Evolutionary conservation across 2,329 filamentous ascomycete genomes (phyloP).

Genomic region (Simplicillium aogashimaense): DNA sequence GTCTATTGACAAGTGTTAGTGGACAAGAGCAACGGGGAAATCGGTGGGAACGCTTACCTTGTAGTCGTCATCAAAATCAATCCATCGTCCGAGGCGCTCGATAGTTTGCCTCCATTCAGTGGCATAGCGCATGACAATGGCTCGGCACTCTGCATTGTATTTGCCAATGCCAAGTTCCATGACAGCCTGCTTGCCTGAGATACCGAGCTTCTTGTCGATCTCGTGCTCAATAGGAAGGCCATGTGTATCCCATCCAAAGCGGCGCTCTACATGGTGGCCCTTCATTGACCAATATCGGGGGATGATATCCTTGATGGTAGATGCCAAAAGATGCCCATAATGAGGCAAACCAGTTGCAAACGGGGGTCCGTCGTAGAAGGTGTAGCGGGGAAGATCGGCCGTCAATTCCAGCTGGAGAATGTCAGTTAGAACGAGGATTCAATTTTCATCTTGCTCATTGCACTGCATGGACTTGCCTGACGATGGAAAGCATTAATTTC

Average conservation of each 20-base stretch:
- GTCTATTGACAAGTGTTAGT: constrained; percentile 39
- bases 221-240: constrained; percentile 93
- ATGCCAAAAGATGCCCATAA: constrained; percentile 69
- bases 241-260: constrained; percentile 93
- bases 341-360: constrained; percentile 64
- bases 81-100: constrained; percentile 85
- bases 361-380: constrained; percentile 86
- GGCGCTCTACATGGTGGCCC: constrained; percentile 80
- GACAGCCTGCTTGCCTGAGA: constrained; percentile 80
- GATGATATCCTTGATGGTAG: constrained; percentile 95
- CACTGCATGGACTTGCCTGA: constrained; percentile 43
- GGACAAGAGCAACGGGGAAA: too few species aligned
- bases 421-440: constrained; percentile 1
- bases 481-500: constrained; percentile 86
- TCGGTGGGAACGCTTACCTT: constrained; percentile 44
- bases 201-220: constrained; percentile 91
- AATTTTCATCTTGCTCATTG: neutral
- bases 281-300: constrained; percentile 98
- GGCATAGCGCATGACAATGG: constrained; percentile 88
- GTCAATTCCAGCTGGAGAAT: constrained; percentile 59
- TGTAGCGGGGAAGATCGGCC: constrained; percentile 72
- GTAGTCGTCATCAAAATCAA: constrained; percentile 96
- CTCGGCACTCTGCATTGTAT: constrained; percentile 85
- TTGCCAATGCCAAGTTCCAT: constrained; percentile 75
- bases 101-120: constrained; percentile 82